Base-by-base conservation (phyloP, 345 rosid genomes). In the Microcos paniculata region DNA sequence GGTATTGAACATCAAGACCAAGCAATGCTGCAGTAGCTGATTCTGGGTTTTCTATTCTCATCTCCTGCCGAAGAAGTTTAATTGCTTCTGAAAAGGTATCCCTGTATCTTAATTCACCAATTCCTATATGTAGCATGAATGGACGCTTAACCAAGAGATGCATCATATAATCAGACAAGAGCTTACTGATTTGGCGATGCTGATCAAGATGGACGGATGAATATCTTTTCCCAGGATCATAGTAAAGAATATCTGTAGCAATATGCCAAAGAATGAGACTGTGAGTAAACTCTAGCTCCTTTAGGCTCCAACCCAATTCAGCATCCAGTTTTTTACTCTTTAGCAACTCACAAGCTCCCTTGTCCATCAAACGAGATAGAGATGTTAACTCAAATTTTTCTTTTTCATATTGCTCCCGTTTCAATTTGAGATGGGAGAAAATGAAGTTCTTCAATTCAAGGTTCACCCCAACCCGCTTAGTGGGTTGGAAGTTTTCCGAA, bases 251-350 rank as follows among this genome's bases (percentile, higher is more conserved):
- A 30, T 62, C 61, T 7, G 84, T 73, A 24, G 82, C 82, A 0
- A 84, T 59, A 19, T 84, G 84, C 84, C 82, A 81, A 0, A 73
- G 15, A 19, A 81, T 74, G 4, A 84, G 64, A 65, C 77, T 59
- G 35, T 46, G 67, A 14, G 66, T 58, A 12, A 82, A 82, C 18
- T 75, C 82, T 14, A 51, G 52, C 6, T 69, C 61, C 0, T 8
- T 35, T 46, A 62, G 45, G 68, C 80, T 62, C 43, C 63, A 61
- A 8, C 16, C 58, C 43, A 80, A 21, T 8, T 7, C 35, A 24
- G 24, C 31, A 11, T 5, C 6, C 16, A 28, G 9, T 30, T 28
- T 10, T 62, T 31, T 35, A 7, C 40, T 7, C 35, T 62, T 15
- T 31, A 31, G 11, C 19, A 59, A 9, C 9, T 24, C 3, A 3